Evolutionary conservation across 225 moss, liverwort and hornwort genomes (phyloP), one percentile per base, ranked within the genome.

Genomic region (Marchantia paleacea): DNA sequence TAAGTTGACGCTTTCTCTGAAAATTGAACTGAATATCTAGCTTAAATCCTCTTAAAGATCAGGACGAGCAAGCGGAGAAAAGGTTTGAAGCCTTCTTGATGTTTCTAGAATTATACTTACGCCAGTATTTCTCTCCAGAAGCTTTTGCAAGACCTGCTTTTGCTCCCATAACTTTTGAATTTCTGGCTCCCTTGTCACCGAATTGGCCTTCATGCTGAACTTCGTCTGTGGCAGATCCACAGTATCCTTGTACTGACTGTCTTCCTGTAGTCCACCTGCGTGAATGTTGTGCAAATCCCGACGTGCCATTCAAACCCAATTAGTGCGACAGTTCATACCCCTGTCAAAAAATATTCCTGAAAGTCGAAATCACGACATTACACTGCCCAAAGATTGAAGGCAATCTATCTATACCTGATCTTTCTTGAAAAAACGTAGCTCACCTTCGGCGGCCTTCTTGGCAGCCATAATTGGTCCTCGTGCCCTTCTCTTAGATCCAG

Each of bases 131-230:
- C 83, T 90, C 52, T 99, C 95, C 73, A 85, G 76, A 80, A 99
- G 30, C 84, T 90, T 93, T 79, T 92, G 92, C 73, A 93, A 82
- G 51, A 99, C 90, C 80, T 92, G 93, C 76, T 89, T 97, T 20
- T 91, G 87, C 83, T 97, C 93, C 97, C 97, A 95, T 25, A 93
- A 79, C 78, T 92, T 95, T 84, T 97, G 95, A 85, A 95, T 99
- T 90, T 99, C 97, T 60, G 97, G 97, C 78, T 95, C 95, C 80
- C 95, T 87, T 76, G 89, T 90, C 70, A 92, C 95, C 15, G 97
- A 93, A 91, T 95, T 97, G 75, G 97, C 97, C 85, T 93, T 93
- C 93, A 95, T 91, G 80, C 88, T 89, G 78, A 97, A 97, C 83
- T 80, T 88, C 58, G 95, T 97, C 80, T 92, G 92, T 29, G 93